Evolutionary conservation across 305 asterid species (phyloP).

Genomic region (Fraxinus velutina): DNA sequence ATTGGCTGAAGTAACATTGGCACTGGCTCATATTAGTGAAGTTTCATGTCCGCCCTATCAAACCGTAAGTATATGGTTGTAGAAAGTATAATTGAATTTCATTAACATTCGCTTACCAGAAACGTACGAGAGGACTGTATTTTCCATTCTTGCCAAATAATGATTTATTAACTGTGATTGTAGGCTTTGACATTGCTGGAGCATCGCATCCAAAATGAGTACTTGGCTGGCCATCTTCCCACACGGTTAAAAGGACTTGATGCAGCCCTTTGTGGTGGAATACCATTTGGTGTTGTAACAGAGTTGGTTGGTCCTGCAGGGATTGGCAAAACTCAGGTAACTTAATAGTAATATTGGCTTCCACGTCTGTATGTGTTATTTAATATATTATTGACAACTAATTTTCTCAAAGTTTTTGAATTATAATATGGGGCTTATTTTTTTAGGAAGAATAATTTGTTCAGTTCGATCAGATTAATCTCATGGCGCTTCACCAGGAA

Average conservation of each 20-base stretch:
- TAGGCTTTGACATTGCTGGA: slow-evolving; percentile 70
- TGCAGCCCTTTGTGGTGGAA: slow-evolving; percentile 74
- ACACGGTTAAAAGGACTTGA: slow-evolving; percentile 72
- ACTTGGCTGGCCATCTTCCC: slow-evolving; percentile 77
- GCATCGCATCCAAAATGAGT: slow-evolving; percentile 51
- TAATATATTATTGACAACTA: not conserved
- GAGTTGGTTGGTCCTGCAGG: slow-evolving; percentile 96
- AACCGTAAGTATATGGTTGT: slow-evolving; percentile 42
- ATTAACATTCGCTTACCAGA: slow-evolving; percentile 8
- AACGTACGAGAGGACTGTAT: not conserved
- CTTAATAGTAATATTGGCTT: not conserved
- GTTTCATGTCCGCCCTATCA: slow-evolving; percentile 67
- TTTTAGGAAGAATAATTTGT: not conserved
- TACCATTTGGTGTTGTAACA: slow-evolving; percentile 83
- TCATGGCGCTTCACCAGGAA: not conserved
- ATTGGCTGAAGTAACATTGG: slow-evolving; percentile 53
- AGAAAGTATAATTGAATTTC: not conserved
- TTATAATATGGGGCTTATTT: not conserved
- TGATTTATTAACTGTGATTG: slow-evolving; percentile 20
- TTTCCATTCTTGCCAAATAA: slow-evolving; percentile 1
- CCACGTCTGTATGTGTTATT: not conserved
- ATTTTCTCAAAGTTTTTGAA: slow-evolving; percentile 16
- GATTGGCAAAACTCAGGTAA: slow-evolving; percentile 85
- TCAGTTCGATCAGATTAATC: not conserved
- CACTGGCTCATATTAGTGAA: slow-evolving; percentile 67